Evolutionary conservation across 192 early-diverging fungal genomes (phyloP), one percentile per base, ranked within the genome.

Genomic region (Mortierella claussenii): DNA sequence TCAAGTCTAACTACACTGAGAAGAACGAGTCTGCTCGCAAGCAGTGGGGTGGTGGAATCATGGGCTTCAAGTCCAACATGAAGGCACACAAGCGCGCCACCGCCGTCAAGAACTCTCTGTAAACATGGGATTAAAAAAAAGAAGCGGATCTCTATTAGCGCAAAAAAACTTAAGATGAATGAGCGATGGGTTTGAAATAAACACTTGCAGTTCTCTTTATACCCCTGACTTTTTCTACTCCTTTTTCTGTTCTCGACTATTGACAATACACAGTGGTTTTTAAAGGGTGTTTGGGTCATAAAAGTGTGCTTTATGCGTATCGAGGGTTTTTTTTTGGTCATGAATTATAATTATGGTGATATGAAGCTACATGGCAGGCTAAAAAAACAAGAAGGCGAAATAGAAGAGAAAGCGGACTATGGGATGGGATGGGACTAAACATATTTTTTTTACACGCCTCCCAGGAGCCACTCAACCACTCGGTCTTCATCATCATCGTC

Each of bases 31-130:
- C 96, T 73, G 80, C 79, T 88, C 93, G 95, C 79, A 92, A 90
- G 76, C 80, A 82, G 74, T 99, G 98, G 98, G 98, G 98, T 91
- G 98, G 98, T 82, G 97, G 97, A 85, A 87, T 98, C 88, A 95
- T 95, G 94, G 95, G 96, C 71, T 81, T 80, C 83, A 97, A 97
- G 89, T 93, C 94, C 79, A 81, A 92, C 81, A 89, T 91, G 80
- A 89, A 87, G 88, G 91, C 88, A 65, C 71, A 82, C 82, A 94
- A 93, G 88, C 86, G 88, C 64, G 89, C 92, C 63, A 86, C 85
- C 61, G 79, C 84, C 50, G 80, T 75, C 63, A 75, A 75, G 71
- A 75, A 74, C 70, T 74, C 70, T 42, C 70, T 74, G 37, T 40
- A 40, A 40, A 40, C 37, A 13, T 13, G 37, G 37, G 37, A 40